Evolutionary conservation across 2,329 filamentous ascomycete species (phyloP).

Genomic region (Ceratocystis albifundus): DNA sequence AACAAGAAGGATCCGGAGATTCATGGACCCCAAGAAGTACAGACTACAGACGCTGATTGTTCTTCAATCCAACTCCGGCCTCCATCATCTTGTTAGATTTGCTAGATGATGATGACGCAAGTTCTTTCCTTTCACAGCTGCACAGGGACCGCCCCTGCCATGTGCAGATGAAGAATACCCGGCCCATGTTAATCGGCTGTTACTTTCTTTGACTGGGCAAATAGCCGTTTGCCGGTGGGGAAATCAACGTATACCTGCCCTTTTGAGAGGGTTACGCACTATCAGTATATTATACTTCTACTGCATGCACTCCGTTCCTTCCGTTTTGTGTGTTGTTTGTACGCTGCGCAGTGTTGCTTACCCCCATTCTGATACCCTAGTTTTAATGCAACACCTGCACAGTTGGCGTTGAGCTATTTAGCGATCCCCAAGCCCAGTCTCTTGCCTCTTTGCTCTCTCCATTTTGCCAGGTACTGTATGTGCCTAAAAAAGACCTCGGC

Average conservation of each 20-base stretch:
- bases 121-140: not conserved
- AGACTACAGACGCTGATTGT: too few species aligned
- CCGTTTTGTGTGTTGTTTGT: not conserved
- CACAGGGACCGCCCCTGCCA: not conserved
- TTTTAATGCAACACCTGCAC: not conserved
- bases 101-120: not conserved
- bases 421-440: not conserved
- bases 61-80: not conserved
- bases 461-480: not conserved
- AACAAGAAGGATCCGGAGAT: not conserved
- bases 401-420: not conserved
- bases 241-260: not conserved
- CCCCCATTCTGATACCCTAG: too few species aligned
- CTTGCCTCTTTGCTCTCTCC: not conserved
- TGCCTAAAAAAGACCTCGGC: slow-evolving; percentile 1
- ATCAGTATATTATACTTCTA: not conserved
- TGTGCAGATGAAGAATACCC: not conserved
- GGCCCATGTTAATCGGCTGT: not conserved
- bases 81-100: not conserved
- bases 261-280: not conserved
- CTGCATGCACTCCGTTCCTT: too few species aligned
- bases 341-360: not conserved
- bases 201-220: not conserved
- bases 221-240: not conserved
- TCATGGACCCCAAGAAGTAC: not conserved